Evolutionary conservation across 169 alveolate species (phyloP), one percentile per base, ranked within the genome.

Genomic region (Theileria parva): DNA sequence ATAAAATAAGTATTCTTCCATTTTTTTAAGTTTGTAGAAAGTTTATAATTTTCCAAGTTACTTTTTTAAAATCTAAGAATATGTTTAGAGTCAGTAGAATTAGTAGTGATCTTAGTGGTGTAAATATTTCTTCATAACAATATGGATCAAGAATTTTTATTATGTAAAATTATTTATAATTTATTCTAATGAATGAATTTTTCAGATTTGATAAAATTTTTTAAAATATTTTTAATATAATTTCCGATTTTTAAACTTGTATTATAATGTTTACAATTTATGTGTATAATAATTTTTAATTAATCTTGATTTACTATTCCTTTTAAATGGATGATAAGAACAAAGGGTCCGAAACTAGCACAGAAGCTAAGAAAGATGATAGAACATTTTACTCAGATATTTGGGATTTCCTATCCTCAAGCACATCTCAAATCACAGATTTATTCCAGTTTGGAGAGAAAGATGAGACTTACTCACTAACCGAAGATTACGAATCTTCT

Each of bases 391-490:
- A 74, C 13, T 55, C 72, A n/a, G 81, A 71, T 6, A 25, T 66
- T 23, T 13, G 67, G 44, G 86, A 83, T 51, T 19, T 48, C 60
- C 59, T 83, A 30, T 72, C 51, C 25, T 3, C 28, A 63, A 69
- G 71, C 39, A 74, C 89, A 19, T 4, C 81, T 28, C 67, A 83
- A 39, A 59, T 83, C 37, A 59, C 86, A 48, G 61, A 75, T 23
- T 48, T 83, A 79, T 63, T 83, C 8, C 89, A 83, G 51, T 83
- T 81, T 77, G 89, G 89, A 25, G 89, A 83, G 32, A 25, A 30
- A 23, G 80, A 61, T 15, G 73, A 70, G 17, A 23, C 8, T 11
- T 83, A 83, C 44, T 83, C 89, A 19, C 77, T 83, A 25, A 67
- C 79, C 15, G 59, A 51, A 51, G 89, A 83, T 13, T 53, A 7